Evolutionary conservation across 805 yeast species (phyloP).

Genomic region (Jamesozyma rosinii): DNA sequence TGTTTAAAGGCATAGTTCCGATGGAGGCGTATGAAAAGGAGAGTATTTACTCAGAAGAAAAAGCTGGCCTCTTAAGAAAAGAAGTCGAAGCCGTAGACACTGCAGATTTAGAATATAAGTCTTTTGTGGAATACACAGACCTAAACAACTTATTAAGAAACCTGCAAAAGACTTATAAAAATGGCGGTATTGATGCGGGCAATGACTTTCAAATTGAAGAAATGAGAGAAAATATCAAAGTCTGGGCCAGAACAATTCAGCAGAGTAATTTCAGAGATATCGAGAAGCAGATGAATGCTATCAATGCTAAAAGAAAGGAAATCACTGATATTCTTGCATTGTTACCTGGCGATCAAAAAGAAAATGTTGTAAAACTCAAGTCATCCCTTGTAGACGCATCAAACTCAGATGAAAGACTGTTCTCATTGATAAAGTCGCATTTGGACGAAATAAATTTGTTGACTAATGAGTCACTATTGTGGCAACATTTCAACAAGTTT

Average conservation of each 20-base stretch:
- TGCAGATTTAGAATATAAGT: constrained; percentile 66
- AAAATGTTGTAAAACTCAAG: constrained; percentile 48
- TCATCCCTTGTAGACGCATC: constrained; percentile 54
- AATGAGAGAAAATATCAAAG: constrained; percentile 26
- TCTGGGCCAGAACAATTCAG: constrained; percentile 23
- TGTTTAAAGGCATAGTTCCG: constrained; percentile 77
- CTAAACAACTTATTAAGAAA: constrained; percentile 59
- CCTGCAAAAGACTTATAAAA: constrained; percentile 33
- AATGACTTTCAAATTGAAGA: constrained; percentile 18
- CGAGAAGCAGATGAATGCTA: constrained; percentile 31
- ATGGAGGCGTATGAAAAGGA: constrained; percentile 78
- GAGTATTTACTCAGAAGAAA: constrained; percentile 82
- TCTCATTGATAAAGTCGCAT: constrained; percentile 38
- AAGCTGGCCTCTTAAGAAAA: constrained; percentile 63
- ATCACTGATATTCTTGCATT: constrained; percentile 29
- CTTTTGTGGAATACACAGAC: constrained; percentile 72
- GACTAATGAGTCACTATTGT: constrained; percentile 36
- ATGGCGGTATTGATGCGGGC: constrained; percentile 22
- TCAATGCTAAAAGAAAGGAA: constrained; percentile 27
- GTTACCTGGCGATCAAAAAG: constrained; percentile 39
- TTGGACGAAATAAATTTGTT: constrained; percentile 38
- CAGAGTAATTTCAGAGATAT: constrained; percentile 25
- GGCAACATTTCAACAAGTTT: constrained; percentile 31
- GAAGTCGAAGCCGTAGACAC: constrained; percentile 69
- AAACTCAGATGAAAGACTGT: constrained; percentile 47